Evolutionary conservation across 257 asterid genomes (phyloP).

Genomic region (Nicotiana paniculata): DNA sequence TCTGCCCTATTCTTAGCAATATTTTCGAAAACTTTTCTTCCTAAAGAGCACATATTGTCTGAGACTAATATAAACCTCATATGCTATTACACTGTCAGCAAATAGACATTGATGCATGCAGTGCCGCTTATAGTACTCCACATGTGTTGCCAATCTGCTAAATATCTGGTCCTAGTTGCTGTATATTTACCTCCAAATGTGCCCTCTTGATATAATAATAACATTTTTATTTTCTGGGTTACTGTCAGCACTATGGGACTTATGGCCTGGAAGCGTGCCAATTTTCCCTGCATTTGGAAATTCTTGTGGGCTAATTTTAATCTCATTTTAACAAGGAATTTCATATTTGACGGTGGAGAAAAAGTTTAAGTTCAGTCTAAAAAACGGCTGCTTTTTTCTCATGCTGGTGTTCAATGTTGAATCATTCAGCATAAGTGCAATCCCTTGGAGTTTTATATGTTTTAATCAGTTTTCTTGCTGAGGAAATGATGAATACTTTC

Average conservation of each 20-base stretch:
- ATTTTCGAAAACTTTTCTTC: not conserved
- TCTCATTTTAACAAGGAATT: not conserved
- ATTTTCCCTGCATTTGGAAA: not conserved
- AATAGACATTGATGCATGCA: not conserved
- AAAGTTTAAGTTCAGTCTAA: not conserved
- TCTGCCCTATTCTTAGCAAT: not conserved
- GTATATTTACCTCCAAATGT: not conserved
- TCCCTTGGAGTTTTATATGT: not conserved
- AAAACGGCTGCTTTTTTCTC: not conserved
- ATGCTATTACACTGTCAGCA: not conserved
- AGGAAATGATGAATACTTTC: not conserved
- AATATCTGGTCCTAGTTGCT: not conserved
- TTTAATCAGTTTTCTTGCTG: not conserved
- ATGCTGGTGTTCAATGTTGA: not conserved
- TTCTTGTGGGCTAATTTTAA: not conserved
- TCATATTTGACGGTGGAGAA: not conserved
- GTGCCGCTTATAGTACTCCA: not conserved
- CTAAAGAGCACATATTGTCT: not conserved
- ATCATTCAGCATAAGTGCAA: not conserved
- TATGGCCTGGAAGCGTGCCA: not conserved
- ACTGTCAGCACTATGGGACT: not conserved
- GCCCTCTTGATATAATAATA: not conserved
- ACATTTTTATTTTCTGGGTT: not conserved
- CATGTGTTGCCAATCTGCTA: not conserved
- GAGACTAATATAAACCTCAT: not conserved